These are phyloP conservation scores for Boletus huronensis DNA, from an alignment of 768 basidiomycete species.

Conservation along the genomic window DNA sequence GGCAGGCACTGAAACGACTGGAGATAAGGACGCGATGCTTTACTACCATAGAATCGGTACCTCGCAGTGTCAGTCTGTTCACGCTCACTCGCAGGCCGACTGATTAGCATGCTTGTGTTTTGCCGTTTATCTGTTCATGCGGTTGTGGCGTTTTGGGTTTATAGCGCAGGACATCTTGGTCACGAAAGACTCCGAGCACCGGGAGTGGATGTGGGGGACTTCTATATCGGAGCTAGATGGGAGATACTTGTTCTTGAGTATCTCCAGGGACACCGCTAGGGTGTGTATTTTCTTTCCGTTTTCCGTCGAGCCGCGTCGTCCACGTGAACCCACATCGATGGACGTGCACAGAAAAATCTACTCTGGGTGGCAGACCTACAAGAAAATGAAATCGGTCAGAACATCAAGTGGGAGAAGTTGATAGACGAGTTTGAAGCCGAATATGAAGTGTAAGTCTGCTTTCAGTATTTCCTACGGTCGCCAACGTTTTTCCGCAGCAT, in stretches of 20 bases:
- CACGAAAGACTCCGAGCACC: conserved; percentile 59
- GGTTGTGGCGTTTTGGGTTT: conserved; percentile 2
- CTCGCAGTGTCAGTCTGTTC: conserved; percentile 49
- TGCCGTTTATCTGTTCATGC: neutral
- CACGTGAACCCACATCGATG: neutral
- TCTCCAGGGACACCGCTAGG: conserved; percentile 58
- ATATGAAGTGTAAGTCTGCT: conserved; percentile 53
- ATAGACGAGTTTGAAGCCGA: conserved; percentile 65
- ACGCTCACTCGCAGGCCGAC: neutral
- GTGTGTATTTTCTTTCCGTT: conserved; percentile 35
- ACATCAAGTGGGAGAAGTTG: conserved; percentile 72
- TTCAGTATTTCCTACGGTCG: neutral
- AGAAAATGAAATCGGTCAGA: conserved; percentile 53
- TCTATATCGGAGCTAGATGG: conserved; percentile 59
- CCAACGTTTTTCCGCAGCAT: conserved; percentile 40
- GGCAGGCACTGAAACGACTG: conserved; percentile 55
- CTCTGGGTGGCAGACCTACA: conserved; percentile 71
- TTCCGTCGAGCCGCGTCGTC: neutral
- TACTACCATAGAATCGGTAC: conserved; percentile 77
- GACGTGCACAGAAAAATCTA: conserved; percentile 57
- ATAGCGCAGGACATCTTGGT: conserved; percentile 68
- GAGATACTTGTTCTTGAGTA: conserved; percentile 55
- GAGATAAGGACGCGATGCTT: conserved; percentile 67
- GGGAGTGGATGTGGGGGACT: conserved; percentile 60
- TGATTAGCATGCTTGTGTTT: conserved; percentile 1